A percentile compares a stretch with the other conserved stretches of the same genome.
phyloP scores from a whole-genome alignment of 2,329 filamentous ascomycete genomes.

The Ceratocystiopsis sp. region DNA sequence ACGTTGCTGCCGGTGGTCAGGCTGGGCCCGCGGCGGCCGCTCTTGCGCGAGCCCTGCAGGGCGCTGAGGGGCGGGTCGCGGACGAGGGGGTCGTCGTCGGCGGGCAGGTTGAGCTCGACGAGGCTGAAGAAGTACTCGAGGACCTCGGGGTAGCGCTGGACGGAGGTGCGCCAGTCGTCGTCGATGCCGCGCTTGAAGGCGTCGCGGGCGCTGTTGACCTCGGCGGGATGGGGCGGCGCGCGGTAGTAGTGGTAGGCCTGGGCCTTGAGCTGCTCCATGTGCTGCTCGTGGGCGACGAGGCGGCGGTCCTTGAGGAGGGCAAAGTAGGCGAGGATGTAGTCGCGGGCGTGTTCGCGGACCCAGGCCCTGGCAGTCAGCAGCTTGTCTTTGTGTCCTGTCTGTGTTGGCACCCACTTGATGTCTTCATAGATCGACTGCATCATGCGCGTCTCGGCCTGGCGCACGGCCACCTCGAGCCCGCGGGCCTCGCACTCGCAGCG shows the following conservation, averaged over 20 bases:
- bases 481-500: slow-evolving; percentile 51
- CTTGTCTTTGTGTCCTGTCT: too few species aligned
- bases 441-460: slow-evolving; percentile 45
- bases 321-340: slow-evolving; percentile 52
- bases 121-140: slow-evolving; percentile 64
- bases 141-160: slow-evolving; percentile 65
- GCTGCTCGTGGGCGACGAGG: slow-evolving; percentile 36
- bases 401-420: slow-evolving; percentile 44
- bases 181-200: slow-evolving; percentile 58
- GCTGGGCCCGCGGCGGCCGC: slow-evolving; percentile 21
- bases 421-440: slow-evolving; percentile 46
- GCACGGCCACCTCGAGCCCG: slow-evolving; percentile 43
- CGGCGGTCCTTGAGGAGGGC: slow-evolving; percentile 42
- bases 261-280: slow-evolving; percentile 37
- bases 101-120: slow-evolving; percentile 47
- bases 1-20: slow-evolving; percentile 11
- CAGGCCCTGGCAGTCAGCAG: slow-evolving; percentile 28
- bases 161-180: slow-evolving; percentile 60
- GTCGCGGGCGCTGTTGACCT: slow-evolving; percentile 47
- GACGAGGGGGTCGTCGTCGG: slow-evolving; percentile 41
- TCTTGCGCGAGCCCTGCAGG: slow-evolving; percentile 30
- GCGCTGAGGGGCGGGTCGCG: slow-evolving; percentile 43
- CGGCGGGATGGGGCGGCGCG: slow-evolving; percentile 38
- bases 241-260: slow-evolving; percentile 39
- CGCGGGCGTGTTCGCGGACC: slow-evolving; percentile 48